Evolutionary conservation across 805 yeast species (phyloP), one percentile per base, ranked within the genome.

Genomic region (Pichia membranifaciens): DNA sequence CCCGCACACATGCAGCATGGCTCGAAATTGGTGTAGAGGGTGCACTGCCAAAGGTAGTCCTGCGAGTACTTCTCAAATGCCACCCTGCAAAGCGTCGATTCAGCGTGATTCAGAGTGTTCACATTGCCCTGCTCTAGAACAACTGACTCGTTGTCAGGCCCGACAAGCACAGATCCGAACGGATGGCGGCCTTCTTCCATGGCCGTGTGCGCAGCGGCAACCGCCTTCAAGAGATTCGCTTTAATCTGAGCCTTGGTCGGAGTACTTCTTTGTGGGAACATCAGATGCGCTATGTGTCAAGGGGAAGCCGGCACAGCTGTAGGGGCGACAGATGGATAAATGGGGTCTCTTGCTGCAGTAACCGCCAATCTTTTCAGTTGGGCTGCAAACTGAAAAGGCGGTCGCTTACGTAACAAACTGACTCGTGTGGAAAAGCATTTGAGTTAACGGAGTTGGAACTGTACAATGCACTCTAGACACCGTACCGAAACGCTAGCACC

Each of bases 1-100:
- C 65, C 66, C 12, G 61, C 53, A 47, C 66, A 60, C 65, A 62
- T 62, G 20, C 53, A 51, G 42, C 66, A 62, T 3, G 66, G 65
- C 50, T 62, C 66, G 41, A 62, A 61, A 39, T 54, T 62, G 8
- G 66, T 59, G 41, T 59, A 60, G 16, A 62, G 48, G 4, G 65
- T 58, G 45, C 66, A 62, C 34, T 48, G 29, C 64, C 65, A 62
- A 1, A 62, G 51, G 40, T 38, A 58, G 2, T 51, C 60, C 7
- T 58, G 57, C 8, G 58, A 28, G 34, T 44, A 56, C 40, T 41
- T 43, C 12, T 45, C 54, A 43, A 51, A 58, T 9, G 62, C 61
- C 5, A 42, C 25, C 28, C 59, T 43, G 31, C 62, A 58, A 8
- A 60, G 44, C 12, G 61, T 58, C 18, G 54, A 37, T 44, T 62